Base-by-base conservation (phyloP, 805 yeast genomes). In the Saturnispora sanitii region DNA sequence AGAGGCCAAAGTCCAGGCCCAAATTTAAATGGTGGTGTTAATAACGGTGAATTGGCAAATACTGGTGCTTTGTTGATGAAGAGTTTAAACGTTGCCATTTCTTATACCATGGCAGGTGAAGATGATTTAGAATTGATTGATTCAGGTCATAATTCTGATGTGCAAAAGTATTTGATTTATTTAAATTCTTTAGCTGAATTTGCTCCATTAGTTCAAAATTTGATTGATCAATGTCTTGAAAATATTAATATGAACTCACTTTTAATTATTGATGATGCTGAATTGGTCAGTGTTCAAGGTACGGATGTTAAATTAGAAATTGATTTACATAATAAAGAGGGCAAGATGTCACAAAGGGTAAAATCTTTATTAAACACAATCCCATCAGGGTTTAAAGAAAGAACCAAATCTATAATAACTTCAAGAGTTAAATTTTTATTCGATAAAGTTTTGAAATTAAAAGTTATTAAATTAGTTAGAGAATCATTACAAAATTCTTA, bases 131-230 rank as follows among this genome's bases (percentile, higher is more conserved):
- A 39, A 25, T 25, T 44, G n/a, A 38, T 37, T 5, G 62, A 68
- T 4, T 69, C 73, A 43, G 37, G 37, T 9, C 34, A 40, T 33
- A 45, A 35, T 15, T 42, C 40, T 13, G 47, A 42, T 19, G 57
- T 83, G 13, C 68, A 75, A 25, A 73, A 72, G 13, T 87, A 76
- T 53, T 61, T 86, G 31, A 63, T 83, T 1, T 73, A 80, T 44
- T 63, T 87, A 44, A 88, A 90, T 58, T 79, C 94, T 2, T 65
- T 87, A 4, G 75, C 80, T 9, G 61, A 79, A 33, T 77, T 82
- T 19, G 68, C 72, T 18, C 67, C 64, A 6, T 82, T 84, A 52
- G 65, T 82, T 26, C 56, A 61, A 11, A 75, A 72, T 43, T 59
- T 84, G 29, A 49, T 77, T 8, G 61, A 57, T n/a, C 71, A 72